Conservation (phyloP, 192 early-diverging fungal genomes). For the Gryganskiella cystojenkinii region DNA sequence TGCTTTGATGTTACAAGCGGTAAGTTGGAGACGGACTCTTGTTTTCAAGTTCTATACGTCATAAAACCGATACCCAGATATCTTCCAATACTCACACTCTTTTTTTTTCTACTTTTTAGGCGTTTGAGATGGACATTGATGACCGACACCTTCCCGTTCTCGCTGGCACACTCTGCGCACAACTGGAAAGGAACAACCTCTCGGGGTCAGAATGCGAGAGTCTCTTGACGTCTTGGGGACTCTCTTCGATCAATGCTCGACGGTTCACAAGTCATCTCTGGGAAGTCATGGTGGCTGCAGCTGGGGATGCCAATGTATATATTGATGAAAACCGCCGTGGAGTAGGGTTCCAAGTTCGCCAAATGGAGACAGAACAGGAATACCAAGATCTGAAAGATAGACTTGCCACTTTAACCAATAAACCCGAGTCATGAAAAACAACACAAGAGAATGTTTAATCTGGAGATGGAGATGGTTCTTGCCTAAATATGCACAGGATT, state of each 20-base stretch:
- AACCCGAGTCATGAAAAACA: no score
- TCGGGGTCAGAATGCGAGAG: slow-evolving; percentile 22
- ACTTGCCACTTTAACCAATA: no score
- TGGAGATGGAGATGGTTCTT: no score
- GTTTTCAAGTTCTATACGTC: no score
- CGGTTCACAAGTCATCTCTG: slow-evolving; percentile 40
- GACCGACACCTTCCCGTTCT: slow-evolving; percentile 16
- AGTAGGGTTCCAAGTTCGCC: slow-evolving; percentile 22
- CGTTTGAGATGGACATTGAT: slow-evolving; percentile 34
- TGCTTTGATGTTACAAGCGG: slow-evolving; percentile 43
- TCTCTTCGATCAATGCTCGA: slow-evolving; percentile 26
- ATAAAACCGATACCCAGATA: no score
- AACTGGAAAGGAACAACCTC: slow-evolving; percentile 23
- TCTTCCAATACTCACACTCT: background rate
- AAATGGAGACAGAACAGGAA: slow-evolving; percentile 13
- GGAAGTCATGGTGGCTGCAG: slow-evolving; percentile 37
- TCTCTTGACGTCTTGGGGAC: slow-evolving; percentile 31
- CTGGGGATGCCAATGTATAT: slow-evolving; percentile 27
- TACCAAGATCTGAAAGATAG: no score
- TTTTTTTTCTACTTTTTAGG: slow-evolving; percentile 18
- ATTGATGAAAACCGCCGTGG: slow-evolving; percentile 1
- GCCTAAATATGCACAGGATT: no score
- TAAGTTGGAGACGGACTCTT: slow-evolving; percentile 1
- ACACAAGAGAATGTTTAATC: no score
- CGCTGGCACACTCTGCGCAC: slow-evolving; percentile 19